phyloP scores from a whole-genome alignment of 768 basidiomycete species.

The Amanita rubescens region DNA sequence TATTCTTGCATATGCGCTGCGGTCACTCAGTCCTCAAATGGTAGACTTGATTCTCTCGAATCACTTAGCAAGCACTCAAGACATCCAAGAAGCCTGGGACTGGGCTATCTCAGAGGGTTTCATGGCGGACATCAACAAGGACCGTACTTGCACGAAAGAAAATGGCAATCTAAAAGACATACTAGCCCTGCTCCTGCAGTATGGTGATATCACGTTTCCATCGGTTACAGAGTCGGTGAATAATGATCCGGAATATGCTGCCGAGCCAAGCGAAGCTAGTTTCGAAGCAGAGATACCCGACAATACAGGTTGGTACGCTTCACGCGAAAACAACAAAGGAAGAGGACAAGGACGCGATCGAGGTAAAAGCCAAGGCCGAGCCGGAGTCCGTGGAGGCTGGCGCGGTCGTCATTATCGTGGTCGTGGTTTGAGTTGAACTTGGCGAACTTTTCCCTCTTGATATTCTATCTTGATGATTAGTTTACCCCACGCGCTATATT shows the following conservation, averaged over 20 bases:
- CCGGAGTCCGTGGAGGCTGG: neutral
- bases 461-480: neutral
- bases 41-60: conserved; percentile 60
- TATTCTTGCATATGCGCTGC: conserved; percentile 49
- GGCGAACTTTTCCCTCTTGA: no score
- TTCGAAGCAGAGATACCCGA: neutral
- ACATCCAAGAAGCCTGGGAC: conserved; percentile 46
- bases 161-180: conserved; percentile 40
- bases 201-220: conserved; percentile 44
- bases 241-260: conserved; percentile 1
- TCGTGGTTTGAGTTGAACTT: no score
- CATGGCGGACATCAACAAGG: conserved; percentile 15
- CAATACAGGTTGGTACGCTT: neutral
- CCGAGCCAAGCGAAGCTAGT: neutral
- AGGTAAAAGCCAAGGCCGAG: neutral
- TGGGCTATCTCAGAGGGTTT: conserved; percentile 31
- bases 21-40: conserved; percentile 54
- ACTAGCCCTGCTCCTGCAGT: conserved; percentile 42
- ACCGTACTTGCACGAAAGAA: conserved; percentile 18
- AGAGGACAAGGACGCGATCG: no score
- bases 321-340: neutral
- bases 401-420: neutral
- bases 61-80: conserved; percentile 39
- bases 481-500: neutral
- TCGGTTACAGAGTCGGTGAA: conserved; percentile 17